Percentiles rank a stretch among this genome's conserved stretches.
These are phyloP conservation scores for Cryomyces antarcticus DNA, from an alignment of 495 filamentous ascomycete genomes.

Conservation along the genomic window DNA sequence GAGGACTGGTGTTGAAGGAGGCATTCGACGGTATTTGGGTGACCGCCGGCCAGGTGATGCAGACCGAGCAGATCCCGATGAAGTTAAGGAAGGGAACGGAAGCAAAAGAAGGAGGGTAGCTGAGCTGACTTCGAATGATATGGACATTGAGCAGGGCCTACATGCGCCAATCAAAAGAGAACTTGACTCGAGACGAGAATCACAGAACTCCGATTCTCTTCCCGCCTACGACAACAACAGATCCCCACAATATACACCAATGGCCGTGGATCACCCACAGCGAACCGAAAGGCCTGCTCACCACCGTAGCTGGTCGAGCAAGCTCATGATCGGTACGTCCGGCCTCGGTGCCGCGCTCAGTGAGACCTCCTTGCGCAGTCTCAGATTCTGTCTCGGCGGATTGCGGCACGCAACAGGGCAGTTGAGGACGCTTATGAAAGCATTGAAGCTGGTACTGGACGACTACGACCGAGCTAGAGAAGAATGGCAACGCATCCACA, in stretches of 20 bases:
- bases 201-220: conserved; percentile 39
- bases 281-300: conserved; percentile 9
- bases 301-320: conserved; percentile 45
- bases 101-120: conserved; percentile 46
- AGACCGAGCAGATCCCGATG: conserved; percentile 23
- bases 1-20: conserved; percentile 64
- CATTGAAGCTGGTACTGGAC: conserved; percentile 48
- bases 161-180: conserved; percentile 13
- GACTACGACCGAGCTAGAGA: conserved; percentile 38
- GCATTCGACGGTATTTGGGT: conserved; percentile 55
- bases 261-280: conserved; percentile 1
- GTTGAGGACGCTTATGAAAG: conserved; percentile 44
- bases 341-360: conserved; percentile 74
- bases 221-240: conserved; percentile 63
- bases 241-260: conserved; percentile 51
- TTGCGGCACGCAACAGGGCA: conserved; percentile 59
- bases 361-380: conserved; percentile 53
- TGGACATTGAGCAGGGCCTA: conserved; percentile 3
- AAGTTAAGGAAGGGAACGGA: conserved; percentile 22
- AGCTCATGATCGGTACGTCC: conserved; percentile 64
- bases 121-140: background rate
- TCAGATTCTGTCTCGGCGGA: conserved; percentile 59
- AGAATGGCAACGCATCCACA: too few species aligned
- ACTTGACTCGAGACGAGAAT: conserved; percentile 11
- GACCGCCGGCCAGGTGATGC: conserved; percentile 22